These are phyloP conservation scores for Bruguiera gymnorhiza DNA, from an alignment of 345 rosid genomes.

Conservation along the genomic window DNA sequence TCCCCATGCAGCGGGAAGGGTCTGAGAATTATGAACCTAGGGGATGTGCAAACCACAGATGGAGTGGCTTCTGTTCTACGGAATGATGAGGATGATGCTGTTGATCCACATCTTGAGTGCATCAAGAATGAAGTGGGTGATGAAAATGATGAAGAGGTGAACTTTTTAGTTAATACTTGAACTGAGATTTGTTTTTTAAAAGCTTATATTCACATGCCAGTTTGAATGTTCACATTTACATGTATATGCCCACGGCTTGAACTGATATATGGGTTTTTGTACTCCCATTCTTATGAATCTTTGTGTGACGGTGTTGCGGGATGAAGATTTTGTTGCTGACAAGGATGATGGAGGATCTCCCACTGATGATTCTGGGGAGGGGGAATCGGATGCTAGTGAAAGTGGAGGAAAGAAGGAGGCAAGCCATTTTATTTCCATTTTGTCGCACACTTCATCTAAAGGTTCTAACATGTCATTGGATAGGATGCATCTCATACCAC, in stretches of 20 bases:
- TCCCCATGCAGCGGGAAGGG: conserved; percentile 24
- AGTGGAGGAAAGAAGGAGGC: conserved; percentile 78
- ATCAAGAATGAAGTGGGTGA: conserved; percentile 81
- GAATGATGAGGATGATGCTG: conserved; percentile 76
- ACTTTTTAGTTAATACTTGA: conserved; percentile 2
- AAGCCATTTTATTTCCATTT: conserved; percentile 22
- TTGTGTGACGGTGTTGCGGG: conserved; percentile 44
- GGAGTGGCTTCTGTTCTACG: conserved; percentile 76
- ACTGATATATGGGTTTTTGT: neutral
- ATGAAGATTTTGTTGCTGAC: conserved; percentile 77
- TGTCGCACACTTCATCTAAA: neutral
- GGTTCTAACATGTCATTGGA: neutral
- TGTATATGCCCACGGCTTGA: too few relatives aligned
- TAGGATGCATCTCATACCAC: conserved; percentile 5
- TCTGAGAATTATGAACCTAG: conserved; percentile 84
- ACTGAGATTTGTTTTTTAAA: neutral
- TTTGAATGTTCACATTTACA: too few relatives aligned
- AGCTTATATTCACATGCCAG: neutral
- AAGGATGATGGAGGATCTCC: conserved; percentile 93
- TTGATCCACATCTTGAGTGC: conserved; percentile 89
- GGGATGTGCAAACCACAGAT: conserved; percentile 48
- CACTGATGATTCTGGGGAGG: conserved; percentile 91
- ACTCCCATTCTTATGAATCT: neutral
- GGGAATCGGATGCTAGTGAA: conserved; percentile 59
- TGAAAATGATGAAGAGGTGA: conserved; percentile 93